Percentiles rank a stretch among this genome's conserved stretches.
These are phyloP conservation scores for Bipolaris sorokiniana DNA, from an alignment of 2,329 filamentous ascomycete genomes.

Conservation along the genomic window DNA sequence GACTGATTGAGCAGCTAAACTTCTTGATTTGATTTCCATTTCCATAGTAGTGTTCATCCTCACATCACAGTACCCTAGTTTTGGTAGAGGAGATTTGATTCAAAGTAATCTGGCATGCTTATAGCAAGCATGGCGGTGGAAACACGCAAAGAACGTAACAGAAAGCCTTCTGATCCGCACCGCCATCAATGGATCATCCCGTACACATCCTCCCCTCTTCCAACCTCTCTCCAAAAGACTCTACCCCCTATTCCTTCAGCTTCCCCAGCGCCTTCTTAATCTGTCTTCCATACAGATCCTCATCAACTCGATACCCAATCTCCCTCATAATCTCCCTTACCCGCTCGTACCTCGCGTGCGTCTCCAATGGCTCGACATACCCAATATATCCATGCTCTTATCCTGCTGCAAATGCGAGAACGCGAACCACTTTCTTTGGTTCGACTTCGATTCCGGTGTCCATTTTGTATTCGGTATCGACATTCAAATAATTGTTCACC, in stretches of 20 bases:
- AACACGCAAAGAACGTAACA: too few species aligned
- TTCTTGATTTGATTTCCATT: too few species aligned
- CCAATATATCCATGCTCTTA: neutral
- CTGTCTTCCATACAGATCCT: slow-evolving; percentile 11
- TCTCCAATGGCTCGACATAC: neutral
- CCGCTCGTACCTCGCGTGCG: slow-evolving; percentile 15
- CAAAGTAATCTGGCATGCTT: too few species aligned
- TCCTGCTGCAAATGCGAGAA: slow-evolving; percentile 3
- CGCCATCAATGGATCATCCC: neutral
- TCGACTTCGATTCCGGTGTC: neutral
- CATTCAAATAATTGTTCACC: too few species aligned
- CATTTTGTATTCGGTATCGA: neutral
- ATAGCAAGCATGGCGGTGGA: too few species aligned
- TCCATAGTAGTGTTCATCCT: too few species aligned
- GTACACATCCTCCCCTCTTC: neutral
- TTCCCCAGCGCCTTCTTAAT: slow-evolving; percentile 9
- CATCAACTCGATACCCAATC: neutral
- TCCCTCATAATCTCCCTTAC: slow-evolving; percentile 8
- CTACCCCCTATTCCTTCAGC: neutral
- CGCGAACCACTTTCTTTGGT: slow-evolving; percentile 1
- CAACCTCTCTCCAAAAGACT: neutral
- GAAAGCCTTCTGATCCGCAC: too few species aligned
- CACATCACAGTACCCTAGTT: too few species aligned
- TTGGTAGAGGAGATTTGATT: too few species aligned
- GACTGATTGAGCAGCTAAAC: too few species aligned